Evolutionary conservation across 2,329 filamentous ascomycete species (phyloP).

Genomic region (Epichloe uncinata): DNA sequence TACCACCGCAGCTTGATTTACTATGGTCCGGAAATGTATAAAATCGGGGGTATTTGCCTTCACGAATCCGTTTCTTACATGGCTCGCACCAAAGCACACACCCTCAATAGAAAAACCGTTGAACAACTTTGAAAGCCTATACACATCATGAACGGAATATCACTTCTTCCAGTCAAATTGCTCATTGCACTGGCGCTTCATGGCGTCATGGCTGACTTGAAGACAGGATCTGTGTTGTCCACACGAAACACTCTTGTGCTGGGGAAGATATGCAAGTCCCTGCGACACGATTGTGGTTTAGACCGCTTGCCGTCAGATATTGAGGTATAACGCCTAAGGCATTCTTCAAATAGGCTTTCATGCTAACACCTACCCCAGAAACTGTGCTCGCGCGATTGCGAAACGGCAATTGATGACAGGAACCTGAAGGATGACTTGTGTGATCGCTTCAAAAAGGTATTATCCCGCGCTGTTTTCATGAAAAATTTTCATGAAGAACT

Average conservation of each 20-base stretch:
- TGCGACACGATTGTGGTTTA: constrained; percentile 4
- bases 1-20: neutral
- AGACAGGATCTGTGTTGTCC: neutral
- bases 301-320: constrained; percentile 1
- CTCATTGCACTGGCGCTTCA: neutral
- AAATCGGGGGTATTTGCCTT: neutral
- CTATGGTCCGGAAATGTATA: neutral
- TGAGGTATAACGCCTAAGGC: neutral
- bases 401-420: constrained; percentile 3
- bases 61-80: neutral
- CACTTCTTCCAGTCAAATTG: neutral
- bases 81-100: neutral
- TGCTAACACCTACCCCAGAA: constrained; percentile 1
- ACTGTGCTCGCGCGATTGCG: constrained; percentile 3
- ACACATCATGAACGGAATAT: neutral
- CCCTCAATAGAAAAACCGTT: neutral
- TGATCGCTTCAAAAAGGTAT: constrained; percentile 5
- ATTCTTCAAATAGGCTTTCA: neutral
- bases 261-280: constrained; percentile 4
- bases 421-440: constrained; percentile 2
- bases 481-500: no score
- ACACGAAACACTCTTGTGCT: constrained; percentile 1
- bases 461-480: neutral
- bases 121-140: neutral
- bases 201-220: neutral